A percentile compares a stretch with the other conserved stretches of the same genome.
Conservation (phyloP, 768 basidiomycete genomes). For the Lactifluus volemus region DNA sequence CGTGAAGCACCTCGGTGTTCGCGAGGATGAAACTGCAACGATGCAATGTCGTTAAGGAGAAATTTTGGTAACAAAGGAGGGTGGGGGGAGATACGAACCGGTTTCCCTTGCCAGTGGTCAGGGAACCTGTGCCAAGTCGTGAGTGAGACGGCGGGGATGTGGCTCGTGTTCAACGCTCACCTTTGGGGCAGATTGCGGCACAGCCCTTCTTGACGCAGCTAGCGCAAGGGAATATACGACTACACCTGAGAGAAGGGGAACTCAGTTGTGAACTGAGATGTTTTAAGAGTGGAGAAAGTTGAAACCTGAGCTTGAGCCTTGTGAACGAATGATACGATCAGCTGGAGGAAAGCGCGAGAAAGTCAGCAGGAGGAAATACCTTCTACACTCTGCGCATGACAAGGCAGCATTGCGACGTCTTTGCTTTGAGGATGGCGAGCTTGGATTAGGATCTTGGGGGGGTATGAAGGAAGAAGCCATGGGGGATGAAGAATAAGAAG, state of each 20-base stretch:
- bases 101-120: slow-evolving; percentile 69
- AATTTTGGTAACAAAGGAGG: background rate
- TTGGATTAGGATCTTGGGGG: slow-evolving; percentile 4
- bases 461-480: slow-evolving; percentile 20
- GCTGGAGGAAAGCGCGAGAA: slow-evolving; percentile 2
- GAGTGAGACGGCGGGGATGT: background rate
- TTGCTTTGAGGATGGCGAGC: slow-evolving; percentile 21
- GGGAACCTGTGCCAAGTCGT: slow-evolving; percentile 38
- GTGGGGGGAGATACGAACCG: slow-evolving; percentile 32
- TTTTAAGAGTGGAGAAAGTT: slow-evolving; percentile 22
- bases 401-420: slow-evolving; percentile 37
- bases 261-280: background rate
- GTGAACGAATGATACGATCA: slow-evolving; percentile 15
- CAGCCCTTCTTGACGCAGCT: slow-evolving; percentile 34
- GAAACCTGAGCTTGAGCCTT: slow-evolving; percentile 63
- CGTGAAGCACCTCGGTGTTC: slow-evolving; percentile 60
- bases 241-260: slow-evolving; percentile 36
- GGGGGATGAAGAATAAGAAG: slow-evolving; percentile 14
- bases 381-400: slow-evolving; percentile 63
- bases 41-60: slow-evolving; percentile 12
- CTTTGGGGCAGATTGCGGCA: slow-evolving; percentile 58
- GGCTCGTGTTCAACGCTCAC: slow-evolving; percentile 24
- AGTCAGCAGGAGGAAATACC: slow-evolving; percentile 31
- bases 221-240: slow-evolving; percentile 54
- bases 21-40: slow-evolving; percentile 54